Conservation (phyloP, 176 grass and related monocot genomes). For the Carex scoparia region DNA sequence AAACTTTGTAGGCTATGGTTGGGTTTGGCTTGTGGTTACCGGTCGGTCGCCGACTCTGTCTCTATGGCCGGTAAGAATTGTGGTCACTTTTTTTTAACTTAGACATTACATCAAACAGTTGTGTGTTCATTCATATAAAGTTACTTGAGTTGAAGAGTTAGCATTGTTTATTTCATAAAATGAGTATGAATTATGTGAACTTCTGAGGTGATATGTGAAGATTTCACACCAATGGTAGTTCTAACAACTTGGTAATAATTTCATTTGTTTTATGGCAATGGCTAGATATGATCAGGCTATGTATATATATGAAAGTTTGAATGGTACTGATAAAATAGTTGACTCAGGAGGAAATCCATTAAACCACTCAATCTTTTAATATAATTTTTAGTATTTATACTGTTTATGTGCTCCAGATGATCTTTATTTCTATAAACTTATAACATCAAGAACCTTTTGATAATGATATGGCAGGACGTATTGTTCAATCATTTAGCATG, state of each 20-base stretch:
- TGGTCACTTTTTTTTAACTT: neutral
- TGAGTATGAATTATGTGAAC: neutral
- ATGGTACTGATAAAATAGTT: neutral
- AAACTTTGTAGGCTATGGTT: constrained; percentile 81
- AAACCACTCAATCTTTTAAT: constrained; percentile 4
- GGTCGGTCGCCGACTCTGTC: constrained; percentile 50
- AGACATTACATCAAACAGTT: neutral
- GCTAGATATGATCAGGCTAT: neutral
- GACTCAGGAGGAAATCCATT: neutral
- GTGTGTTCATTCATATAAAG: neutral
- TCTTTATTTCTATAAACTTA: constrained; percentile 1
- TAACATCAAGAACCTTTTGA: neutral
- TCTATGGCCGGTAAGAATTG: constrained; percentile 53
- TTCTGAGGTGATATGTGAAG: neutral
- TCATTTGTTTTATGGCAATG: neutral
- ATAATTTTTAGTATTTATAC: neutral
- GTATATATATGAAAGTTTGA: neutral
- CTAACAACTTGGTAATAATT: neutral
- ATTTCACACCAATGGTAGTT: neutral
- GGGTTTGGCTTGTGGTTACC: constrained; percentile 84
- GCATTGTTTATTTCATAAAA: neutral
- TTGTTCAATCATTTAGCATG: neutral
- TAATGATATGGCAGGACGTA: neutral
- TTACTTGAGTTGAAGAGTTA: too few species aligned
- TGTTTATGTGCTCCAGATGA: neutral